Evolutionary conservation across 1,139 yeast genomes (phyloP), one percentile per base, ranked within the genome.

Genomic region (Taphrina sp.): DNA sequence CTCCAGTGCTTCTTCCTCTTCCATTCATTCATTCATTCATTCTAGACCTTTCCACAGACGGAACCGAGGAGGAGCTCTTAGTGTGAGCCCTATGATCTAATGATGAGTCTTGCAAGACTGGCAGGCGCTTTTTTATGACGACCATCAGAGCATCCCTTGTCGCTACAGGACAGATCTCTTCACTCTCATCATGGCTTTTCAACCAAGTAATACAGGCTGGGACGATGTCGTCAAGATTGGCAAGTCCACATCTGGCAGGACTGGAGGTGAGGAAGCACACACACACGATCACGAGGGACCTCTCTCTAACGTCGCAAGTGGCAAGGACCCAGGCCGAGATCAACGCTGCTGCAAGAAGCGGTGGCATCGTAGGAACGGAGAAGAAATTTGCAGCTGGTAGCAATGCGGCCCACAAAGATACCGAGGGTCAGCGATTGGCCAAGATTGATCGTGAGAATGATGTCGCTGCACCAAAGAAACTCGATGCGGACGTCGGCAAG

Each of bases 341-440:
- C 68, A 92, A 92, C 69, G 95, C 90, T 35, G 98, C 98, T 54
- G 82, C 95, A 75, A 83, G 98, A 76, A 70, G 82, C 28, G 98
- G 98, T 61, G 78, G 82, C 57, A 92, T 94, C 58, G 78, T 94
- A 38, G 82, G 94, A 42, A 90, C 92, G 43, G 98, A 92, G 72
- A 92, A 92, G 81, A 92, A 90, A 73, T 92, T 85, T 72, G 84
- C 83, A 53, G 75, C 85, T 52, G 77, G 88, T 62, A 67, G 78
- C 58, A 80, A 80, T 70, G 83, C 55, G 28, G 70, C 75, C 56
- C 79, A 76, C 67, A 75, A 80, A 57, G 83, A 84, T 66, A 85
- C 89, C 34, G 98, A 92, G 69, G 98, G 97, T 56, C 98, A 94
- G 75, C 80, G 95, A 71, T 76, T 92, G 68, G 84, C 98, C 62